Evolutionary conservation across 495 filamentous ascomycete genomes (phyloP).

Genomic region (Penicillium herquei): DNA sequence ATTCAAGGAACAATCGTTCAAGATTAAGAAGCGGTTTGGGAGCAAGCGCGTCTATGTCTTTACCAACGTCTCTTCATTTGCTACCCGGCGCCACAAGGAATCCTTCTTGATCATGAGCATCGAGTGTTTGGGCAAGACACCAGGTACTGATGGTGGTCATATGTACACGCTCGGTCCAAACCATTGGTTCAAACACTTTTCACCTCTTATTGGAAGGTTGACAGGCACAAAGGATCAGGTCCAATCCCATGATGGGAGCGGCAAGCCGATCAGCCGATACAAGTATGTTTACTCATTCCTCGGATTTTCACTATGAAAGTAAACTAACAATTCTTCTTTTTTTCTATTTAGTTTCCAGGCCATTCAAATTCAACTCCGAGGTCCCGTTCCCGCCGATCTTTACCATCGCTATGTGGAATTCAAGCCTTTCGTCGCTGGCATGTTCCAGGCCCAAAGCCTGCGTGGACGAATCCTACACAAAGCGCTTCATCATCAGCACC

Average conservation of each 20-base stretch:
- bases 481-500: constrained; percentile 86
- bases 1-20: constrained; percentile 61
- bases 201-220: constrained; percentile 82
- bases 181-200: constrained; percentile 80
- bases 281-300: constrained; percentile 51
- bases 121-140: constrained; percentile 69
- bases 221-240: constrained; percentile 69
- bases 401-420: constrained; percentile 95
- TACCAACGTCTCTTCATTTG: constrained; percentile 59
- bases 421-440: constrained; percentile 80
- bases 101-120: constrained; percentile 67
- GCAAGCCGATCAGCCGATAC: constrained; percentile 60
- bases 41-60: constrained; percentile 82
- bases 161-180: constrained; percentile 76
- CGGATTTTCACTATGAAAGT: no score
- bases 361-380: constrained; percentile 83
- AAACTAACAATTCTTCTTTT: not conserved
- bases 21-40: constrained; percentile 77
- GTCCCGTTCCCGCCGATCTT: constrained; percentile 73
- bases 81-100: constrained; percentile 52
- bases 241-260: constrained; percentile 41
- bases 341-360: constrained; percentile 74
- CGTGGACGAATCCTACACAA: constrained; percentile 76
- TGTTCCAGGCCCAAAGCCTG: constrained; percentile 77
- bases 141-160: constrained; percentile 67